Evolutionary conservation across 768 basidiomycete species (phyloP).

Genomic region (Leccinum ochraceum): DNA sequence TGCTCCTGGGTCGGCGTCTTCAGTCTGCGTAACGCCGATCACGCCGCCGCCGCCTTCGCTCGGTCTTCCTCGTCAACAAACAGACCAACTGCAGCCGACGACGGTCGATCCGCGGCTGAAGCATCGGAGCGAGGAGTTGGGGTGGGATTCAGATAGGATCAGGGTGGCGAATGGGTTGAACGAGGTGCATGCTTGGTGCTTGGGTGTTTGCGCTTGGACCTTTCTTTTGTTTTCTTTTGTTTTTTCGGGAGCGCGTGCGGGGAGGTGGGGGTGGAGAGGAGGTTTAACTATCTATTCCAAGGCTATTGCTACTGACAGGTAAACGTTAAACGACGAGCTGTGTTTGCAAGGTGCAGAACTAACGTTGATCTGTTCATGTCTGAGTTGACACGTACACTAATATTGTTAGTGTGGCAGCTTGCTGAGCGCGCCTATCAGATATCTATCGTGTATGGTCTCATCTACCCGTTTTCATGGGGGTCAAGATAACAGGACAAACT

Average conservation of each 20-base stretch:
- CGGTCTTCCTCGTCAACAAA: background rate
- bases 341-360: background rate
- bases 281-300: conserved; percentile 20
- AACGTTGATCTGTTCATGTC: too few species aligned
- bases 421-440: too few species aligned
- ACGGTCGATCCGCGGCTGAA: conserved; percentile 33
- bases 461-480: too few species aligned
- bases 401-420: too few species aligned
- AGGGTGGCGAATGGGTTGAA: conserved; percentile 17
- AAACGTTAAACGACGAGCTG: background rate
- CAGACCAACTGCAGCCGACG: background rate
- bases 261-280: background rate
- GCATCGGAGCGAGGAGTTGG: conserved; percentile 31
- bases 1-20: conserved; percentile 23
- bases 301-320: conserved; percentile 12
- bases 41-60: conserved; percentile 33
- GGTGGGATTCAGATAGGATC: conserved; percentile 27
- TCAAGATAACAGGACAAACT: too few species aligned
- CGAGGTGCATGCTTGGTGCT: conserved; percentile 18
- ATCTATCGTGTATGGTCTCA: too few species aligned
- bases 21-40: conserved; percentile 34
- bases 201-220: background rate
- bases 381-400: too few species aligned
- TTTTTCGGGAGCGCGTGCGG: background rate
- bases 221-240: background rate